Percentiles rank a stretch among this genome's conserved stretches.
Conservation (phyloP, 2,329 filamentous ascomycete species). For the Fusarium setosum region DNA sequence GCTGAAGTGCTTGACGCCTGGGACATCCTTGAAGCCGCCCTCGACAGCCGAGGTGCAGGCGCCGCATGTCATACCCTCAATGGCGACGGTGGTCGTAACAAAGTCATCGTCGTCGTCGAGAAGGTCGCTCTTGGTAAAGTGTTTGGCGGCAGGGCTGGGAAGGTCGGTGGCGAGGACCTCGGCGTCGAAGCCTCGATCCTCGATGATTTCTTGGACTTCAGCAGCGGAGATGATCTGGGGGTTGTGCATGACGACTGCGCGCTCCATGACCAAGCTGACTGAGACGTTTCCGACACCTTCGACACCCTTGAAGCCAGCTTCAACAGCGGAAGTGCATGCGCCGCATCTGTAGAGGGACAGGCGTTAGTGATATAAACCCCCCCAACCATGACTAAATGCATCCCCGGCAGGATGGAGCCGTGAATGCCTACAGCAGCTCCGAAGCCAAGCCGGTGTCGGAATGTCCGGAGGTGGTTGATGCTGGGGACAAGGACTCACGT, state of each 20-base stretch:
- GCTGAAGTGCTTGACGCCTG: slow-evolving; percentile 80
- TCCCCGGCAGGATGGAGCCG: not conserved
- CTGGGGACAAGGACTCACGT: slow-evolving; percentile 63
- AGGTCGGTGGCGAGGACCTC: slow-evolving; percentile 87
- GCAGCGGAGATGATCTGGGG: slow-evolving; percentile 78
- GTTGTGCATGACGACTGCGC: slow-evolving; percentile 94
- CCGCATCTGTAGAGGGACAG: slow-evolving; percentile 74
- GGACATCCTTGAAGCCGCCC: slow-evolving; percentile 79
- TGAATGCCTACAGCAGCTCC: slow-evolving; percentile 4
- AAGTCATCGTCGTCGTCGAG: slow-evolving; percentile 54
- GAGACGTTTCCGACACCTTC: slow-evolving; percentile 87
- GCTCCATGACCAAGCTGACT: slow-evolving; percentile 93
- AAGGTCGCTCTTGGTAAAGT: slow-evolving; percentile 48
- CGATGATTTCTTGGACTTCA: slow-evolving; percentile 84
- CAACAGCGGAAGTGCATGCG: slow-evolving; percentile 94
- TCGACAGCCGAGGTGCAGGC: slow-evolving; percentile 90
- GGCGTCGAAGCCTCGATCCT: slow-evolving; percentile 92
- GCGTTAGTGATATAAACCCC: slow-evolving; percentile 47
- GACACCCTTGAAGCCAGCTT: slow-evolving; percentile 87
- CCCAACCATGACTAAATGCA: not conserved
- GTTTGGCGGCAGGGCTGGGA: slow-evolving; percentile 63
- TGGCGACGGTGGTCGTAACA: slow-evolving; percentile 79
- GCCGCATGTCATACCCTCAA: slow-evolving; percentile 92
- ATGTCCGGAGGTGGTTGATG: slow-evolving; percentile 20
- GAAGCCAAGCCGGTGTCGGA: slow-evolving; percentile 28